phyloP scores from a whole-genome alignment of 331 rosid genomes.

The Stylosanthes scabra region DNA sequence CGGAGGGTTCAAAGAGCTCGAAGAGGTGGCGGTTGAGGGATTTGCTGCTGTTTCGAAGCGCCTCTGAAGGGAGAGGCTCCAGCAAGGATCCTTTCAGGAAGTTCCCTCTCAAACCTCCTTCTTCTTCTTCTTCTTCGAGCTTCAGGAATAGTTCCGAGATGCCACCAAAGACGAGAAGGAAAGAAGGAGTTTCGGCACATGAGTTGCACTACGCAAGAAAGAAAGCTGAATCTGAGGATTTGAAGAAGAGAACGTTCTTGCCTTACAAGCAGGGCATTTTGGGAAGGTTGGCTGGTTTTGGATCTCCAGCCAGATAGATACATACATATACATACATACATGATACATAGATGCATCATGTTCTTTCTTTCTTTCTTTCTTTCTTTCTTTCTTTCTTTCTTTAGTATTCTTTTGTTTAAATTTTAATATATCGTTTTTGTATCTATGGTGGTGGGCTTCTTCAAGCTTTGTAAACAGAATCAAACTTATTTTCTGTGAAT shows the following conservation, averaged over 20 bases:
- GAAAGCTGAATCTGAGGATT: constrained; percentile 69
- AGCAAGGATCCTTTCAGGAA: constrained; percentile 68
- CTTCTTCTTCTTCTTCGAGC: constrained; percentile 37
- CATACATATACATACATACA: not conserved
- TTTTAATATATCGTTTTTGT: not conserved
- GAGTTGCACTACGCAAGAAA: constrained; percentile 75
- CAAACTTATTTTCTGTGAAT: not conserved
- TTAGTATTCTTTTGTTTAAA: constrained; percentile 31
- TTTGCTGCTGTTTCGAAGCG: constrained; percentile 79
- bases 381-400: no score
- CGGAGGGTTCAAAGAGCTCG: constrained; percentile 37
- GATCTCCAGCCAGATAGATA: constrained; percentile 38
- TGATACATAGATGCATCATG: not conserved
- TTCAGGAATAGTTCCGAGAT: constrained; percentile 38
- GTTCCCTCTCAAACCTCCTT: constrained; percentile 48
- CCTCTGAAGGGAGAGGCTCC: constrained; percentile 85
- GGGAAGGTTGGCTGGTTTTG: constrained; percentile 75
- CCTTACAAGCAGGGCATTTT: constrained; percentile 89
- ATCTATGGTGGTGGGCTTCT: not conserved
- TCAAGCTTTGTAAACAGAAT: not conserved
- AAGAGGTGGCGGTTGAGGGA: constrained; percentile 83
- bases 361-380: not conserved
- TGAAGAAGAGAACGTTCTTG: constrained; percentile 87
- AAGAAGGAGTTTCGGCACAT: constrained; percentile 63
- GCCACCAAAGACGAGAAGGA: constrained; percentile 37